phyloP scores from a whole-genome alignment of 371 early-diverging fungal genomes.

The Gilbertella persicaria region DNA sequence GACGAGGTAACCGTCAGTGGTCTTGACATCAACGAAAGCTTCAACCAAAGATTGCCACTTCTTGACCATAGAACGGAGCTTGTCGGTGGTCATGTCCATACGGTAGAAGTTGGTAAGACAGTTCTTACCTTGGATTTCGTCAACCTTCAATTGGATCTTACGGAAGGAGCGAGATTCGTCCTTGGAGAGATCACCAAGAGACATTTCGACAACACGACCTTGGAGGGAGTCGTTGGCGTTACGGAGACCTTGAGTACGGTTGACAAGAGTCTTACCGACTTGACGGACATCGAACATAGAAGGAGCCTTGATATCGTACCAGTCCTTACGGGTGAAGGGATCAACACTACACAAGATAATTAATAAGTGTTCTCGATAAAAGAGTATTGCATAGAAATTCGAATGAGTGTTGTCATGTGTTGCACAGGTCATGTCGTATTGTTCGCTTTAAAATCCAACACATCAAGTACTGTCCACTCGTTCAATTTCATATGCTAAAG shows the following conservation, averaged over 20 bases:
- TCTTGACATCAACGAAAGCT: constrained; percentile 97
- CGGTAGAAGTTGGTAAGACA: constrained; percentile 99
- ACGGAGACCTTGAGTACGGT: constrained; percentile 97
- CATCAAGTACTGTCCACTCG: background rate
- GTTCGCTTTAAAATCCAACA: background rate
- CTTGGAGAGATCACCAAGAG: constrained; percentile 96
- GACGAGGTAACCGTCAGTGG: constrained; percentile 98
- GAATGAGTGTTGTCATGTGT: no score
- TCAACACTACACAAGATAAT: constrained; percentile 71
- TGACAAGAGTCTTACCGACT: constrained; percentile 97
- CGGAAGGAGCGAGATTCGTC: constrained; percentile 93
- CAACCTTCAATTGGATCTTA: constrained; percentile 97
- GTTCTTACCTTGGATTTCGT: constrained; percentile 97
- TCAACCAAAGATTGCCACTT: constrained; percentile 99
- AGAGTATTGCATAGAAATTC: no score
- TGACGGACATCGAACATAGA: constrained; percentile 92
- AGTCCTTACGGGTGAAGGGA: constrained; percentile 98
- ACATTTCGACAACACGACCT: constrained; percentile 96
- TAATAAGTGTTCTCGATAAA: no score
- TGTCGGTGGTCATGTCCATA: constrained; percentile 99
- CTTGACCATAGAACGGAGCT: constrained; percentile 98
- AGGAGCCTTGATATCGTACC: constrained; percentile 99
- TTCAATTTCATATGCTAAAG: no score
- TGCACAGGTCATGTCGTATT: no score
- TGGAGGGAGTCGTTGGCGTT: constrained; percentile 92